A percentile compares a stretch with the other conserved stretches of the same genome.
Evolutionary conservation across 2,329 filamentous ascomycete genomes (phyloP).

Genomic region (Sphaerulina populicola): DNA sequence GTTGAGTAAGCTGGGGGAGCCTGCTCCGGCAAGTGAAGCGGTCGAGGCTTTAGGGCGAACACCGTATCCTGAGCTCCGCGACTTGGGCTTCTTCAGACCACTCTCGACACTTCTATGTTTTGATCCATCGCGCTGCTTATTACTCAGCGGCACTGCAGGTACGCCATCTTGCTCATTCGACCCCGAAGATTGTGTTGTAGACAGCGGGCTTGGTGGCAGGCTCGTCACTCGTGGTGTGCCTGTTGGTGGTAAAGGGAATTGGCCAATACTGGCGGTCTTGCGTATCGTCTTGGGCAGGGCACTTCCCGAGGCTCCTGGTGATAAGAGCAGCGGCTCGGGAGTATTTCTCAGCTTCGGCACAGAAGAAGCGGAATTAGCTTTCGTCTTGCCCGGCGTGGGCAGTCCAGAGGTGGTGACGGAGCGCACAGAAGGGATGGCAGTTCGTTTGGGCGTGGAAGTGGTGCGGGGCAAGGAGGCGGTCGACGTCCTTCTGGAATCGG

Average conservation of each 20-base stretch:
- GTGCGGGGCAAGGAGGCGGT: slow-evolving; percentile 31
- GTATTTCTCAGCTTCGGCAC: slow-evolving; percentile 44
- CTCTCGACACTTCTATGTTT: slow-evolving; percentile 30
- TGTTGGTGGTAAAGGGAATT: slow-evolving; percentile 82
- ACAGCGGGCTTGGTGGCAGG: slow-evolving; percentile 50
- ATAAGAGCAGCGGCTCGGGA: slow-evolving; percentile 28
- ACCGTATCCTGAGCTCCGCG: slow-evolving; percentile 34
- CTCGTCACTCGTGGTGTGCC: slow-evolving; percentile 50
- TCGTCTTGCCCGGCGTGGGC: slow-evolving; percentile 37
- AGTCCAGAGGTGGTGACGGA: slow-evolving; percentile 46
- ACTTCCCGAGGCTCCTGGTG: slow-evolving; percentile 9
- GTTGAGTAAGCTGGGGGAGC: slow-evolving; percentile 65
- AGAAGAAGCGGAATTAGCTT: slow-evolving; percentile 47
- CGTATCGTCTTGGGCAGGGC: slow-evolving; percentile 56
- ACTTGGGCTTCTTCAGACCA: slow-evolving; percentile 23
- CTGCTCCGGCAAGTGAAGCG: slow-evolving; percentile 31
- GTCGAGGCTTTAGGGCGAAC: slow-evolving; percentile 41
- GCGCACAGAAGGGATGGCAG: slow-evolving; percentile 26
- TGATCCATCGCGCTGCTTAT: slow-evolving; percentile 21
- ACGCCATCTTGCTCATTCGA: slow-evolving; percentile 25
- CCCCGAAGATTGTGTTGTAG: slow-evolving; percentile 39
- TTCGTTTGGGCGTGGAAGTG: slow-evolving; percentile 17
- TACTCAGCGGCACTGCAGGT: slow-evolving; percentile 28
- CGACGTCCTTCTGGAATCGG: slow-evolving; percentile 21
- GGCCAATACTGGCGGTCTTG: slow-evolving; percentile 86